A percentile compares a stretch with the other conserved stretches of the same genome.
Evolutionary conservation across 2,329 filamentous ascomycete species (phyloP).

Genomic region (Thielaviopsis euricoi): DNA sequence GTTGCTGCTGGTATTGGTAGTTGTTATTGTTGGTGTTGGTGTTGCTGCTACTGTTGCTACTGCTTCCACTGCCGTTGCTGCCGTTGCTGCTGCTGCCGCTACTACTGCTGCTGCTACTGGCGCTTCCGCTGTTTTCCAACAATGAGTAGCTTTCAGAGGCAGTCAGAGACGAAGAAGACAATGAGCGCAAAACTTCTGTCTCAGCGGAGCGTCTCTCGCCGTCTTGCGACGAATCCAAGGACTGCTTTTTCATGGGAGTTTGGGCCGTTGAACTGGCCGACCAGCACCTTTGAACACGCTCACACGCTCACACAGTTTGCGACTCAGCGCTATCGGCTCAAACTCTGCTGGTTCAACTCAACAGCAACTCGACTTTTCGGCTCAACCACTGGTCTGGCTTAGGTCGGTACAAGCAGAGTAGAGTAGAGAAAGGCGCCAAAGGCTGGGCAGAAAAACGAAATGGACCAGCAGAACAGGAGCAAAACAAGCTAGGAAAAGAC

Average conservation of each 20-base stretch:
- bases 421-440: too few species aligned
- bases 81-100: not conserved
- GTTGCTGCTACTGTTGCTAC: not conserved
- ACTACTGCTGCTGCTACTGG: not conserved
- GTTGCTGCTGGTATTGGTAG: not conserved
- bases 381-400: too few species aligned
- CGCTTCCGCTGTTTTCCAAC: not conserved
- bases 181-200: not conserved
- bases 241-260: constrained; percentile 9
- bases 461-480: too few species aligned
- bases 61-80: too few species aligned
- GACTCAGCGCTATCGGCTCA: not conserved
- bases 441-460: too few species aligned
- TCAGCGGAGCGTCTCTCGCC: constrained; percentile 8
- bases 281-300: not conserved
- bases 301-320: too few species aligned
- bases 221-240: constrained; percentile 9
- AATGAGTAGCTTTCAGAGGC: too few species aligned
- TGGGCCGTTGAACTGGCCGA: not conserved
- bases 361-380: too few species aligned
- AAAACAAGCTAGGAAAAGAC: too few species aligned
- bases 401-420: too few species aligned
- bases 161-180: too few species aligned
- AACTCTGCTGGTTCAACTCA: too few species aligned
- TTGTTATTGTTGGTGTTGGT: not conserved